Percentiles rank a stretch among this genome's conserved stretches.
phyloP scores from a whole-genome alignment of 2,329 filamentous ascomycete species.

The Madurella fahalii region DNA sequence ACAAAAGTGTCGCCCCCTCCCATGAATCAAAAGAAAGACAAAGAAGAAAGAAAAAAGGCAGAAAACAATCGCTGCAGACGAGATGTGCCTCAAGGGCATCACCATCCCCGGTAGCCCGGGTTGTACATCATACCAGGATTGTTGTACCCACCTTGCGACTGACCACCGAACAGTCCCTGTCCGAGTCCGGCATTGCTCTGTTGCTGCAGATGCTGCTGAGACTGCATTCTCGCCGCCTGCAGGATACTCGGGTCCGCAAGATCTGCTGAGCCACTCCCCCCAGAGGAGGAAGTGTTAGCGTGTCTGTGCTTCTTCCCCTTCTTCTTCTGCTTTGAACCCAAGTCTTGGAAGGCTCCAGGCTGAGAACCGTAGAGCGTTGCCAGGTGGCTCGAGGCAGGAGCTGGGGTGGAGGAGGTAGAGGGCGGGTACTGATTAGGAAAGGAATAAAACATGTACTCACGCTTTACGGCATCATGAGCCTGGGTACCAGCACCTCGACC shows the following conservation, averaged over 20 bases:
- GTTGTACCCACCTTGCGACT: slow-evolving; percentile 93
- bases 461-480: slow-evolving; percentile 84
- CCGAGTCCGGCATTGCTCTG: slow-evolving; percentile 78
- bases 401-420: slow-evolving; percentile 75
- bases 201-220: slow-evolving; percentile 53
- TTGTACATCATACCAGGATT: slow-evolving; percentile 74
- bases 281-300: slow-evolving; percentile 99
- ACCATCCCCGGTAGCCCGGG: slow-evolving; percentile 68
- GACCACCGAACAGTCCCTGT: slow-evolving; percentile 85
- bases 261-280: slow-evolving; percentile 98
- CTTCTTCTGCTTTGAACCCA: slow-evolving; percentile 97
- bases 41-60: slow-evolving; percentile 24
- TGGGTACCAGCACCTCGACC: slow-evolving; percentile 60
- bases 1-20: slow-evolving; percentile 18
- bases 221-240: slow-evolving; percentile 90
- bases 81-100: slow-evolving; percentile 7
- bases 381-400: slow-evolving; percentile 86
- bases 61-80: background rate
- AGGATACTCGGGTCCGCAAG: slow-evolving; percentile 99
- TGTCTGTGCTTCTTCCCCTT: slow-evolving; percentile 99
- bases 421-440: slow-evolving; percentile 82
- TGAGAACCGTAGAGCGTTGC: slow-evolving; percentile 87
- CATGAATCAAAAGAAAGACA: slow-evolving; percentile 19
- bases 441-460: slow-evolving; percentile 96
- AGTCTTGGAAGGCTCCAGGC: slow-evolving; percentile 83